Percentiles rank a stretch among this genome's conserved stretches.
These are phyloP conservation scores for Penicillium glabrum DNA, from an alignment of 2,329 filamentous ascomycete genomes.

Conservation along the genomic window DNA sequence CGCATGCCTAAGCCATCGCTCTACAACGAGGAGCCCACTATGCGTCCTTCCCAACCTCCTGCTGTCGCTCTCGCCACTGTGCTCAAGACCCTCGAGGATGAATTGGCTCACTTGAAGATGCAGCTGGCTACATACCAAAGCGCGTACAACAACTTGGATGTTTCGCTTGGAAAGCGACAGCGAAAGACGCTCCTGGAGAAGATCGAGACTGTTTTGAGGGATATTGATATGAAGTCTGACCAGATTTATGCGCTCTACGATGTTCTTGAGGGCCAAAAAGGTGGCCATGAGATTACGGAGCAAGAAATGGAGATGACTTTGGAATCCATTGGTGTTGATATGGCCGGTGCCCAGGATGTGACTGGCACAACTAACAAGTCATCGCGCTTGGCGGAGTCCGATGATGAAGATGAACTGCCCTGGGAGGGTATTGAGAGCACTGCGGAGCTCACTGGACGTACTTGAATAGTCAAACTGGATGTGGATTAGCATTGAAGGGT, in stretches of 20 bases:
- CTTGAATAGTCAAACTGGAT: not conserved
- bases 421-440: constrained; percentile 48
- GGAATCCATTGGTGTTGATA: constrained; percentile 43
- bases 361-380: constrained; percentile 32
- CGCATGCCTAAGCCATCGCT: constrained; percentile 43
- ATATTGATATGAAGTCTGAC: constrained; percentile 71
- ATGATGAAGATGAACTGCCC: constrained; percentile 41
- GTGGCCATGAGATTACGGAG: constrained; percentile 62
- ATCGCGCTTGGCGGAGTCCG: constrained; percentile 23
- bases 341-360: constrained; percentile 20
- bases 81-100: constrained; percentile 77
- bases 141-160: constrained; percentile 66
- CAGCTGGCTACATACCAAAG: constrained; percentile 63
- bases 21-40: constrained; percentile 58
- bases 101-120: constrained; percentile 73
- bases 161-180: constrained; percentile 63
- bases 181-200: constrained; percentile 61
- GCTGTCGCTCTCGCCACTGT: constrained; percentile 75
- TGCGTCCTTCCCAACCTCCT: constrained; percentile 66
- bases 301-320: constrained; percentile 66
- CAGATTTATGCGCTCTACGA: constrained; percentile 83
- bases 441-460: constrained; percentile 36
- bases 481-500: constrained; percentile 1
- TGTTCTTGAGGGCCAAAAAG: constrained; percentile 77
- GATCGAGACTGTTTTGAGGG: constrained; percentile 62